phyloP scores from a whole-genome alignment of 345 rosid genomes.

The Acer yangbiense region DNA sequence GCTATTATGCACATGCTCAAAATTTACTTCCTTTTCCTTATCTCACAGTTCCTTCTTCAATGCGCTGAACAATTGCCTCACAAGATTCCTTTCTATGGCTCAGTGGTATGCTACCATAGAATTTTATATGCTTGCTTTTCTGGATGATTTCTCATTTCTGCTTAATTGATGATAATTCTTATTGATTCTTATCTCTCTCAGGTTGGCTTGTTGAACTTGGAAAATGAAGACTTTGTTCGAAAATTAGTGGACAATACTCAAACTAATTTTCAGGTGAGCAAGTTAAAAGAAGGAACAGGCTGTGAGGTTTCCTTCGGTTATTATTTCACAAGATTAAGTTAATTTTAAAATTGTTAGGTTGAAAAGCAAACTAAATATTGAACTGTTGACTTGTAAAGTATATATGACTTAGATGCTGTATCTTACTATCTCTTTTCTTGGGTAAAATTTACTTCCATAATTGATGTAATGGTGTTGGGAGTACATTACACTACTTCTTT shows the following conservation, averaged over 20 bases:
- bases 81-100: conserved; percentile 84
- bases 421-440: neutral
- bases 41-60: conserved; percentile 72
- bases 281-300: neutral
- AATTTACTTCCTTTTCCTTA: conserved; percentile 13
- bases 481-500: neutral
- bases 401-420: neutral
- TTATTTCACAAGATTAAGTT: neutral
- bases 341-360: neutral
- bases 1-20: neutral
- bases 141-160: neutral
- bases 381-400: neutral
- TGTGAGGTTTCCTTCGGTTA: neutral
- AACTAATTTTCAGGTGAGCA: conserved; percentile 69
- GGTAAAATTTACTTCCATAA: neutral
- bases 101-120: conserved; percentile 61
- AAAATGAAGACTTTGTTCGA: conserved; percentile 81
- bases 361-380: neutral
- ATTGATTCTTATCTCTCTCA: conserved; percentile 31
- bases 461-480: neutral
- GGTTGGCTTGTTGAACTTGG: conserved; percentile 93
- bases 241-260: conserved; percentile 59
- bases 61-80: conserved; percentile 94
- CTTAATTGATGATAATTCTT: neutral
- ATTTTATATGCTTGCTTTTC: neutral